Percentiles rank a stretch among this genome's conserved stretches.
These are phyloP conservation scores for Acrocalymma vagum DNA, from an alignment of 2,329 filamentous ascomycete genomes.

Conservation along the genomic window DNA sequence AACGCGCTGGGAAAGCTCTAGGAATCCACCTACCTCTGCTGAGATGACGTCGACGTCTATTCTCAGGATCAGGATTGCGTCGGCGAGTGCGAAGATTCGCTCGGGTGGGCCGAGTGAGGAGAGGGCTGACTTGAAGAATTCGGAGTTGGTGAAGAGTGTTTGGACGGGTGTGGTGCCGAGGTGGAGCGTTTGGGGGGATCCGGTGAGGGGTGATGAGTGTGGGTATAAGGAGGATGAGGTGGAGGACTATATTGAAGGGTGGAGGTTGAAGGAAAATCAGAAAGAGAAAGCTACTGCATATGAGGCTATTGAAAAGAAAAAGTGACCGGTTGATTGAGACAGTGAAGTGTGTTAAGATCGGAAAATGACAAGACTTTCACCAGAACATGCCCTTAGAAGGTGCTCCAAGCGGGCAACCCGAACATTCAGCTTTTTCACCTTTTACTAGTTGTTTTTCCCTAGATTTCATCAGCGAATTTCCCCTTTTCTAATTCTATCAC, in stretches of 20 bases:
- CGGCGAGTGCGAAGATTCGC: constrained; percentile 44
- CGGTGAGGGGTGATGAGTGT: constrained; percentile 47
- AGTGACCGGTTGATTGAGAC: neutral
- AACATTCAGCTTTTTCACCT: no score
- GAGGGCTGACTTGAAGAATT: constrained; percentile 38
- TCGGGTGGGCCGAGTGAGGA: constrained; percentile 44
- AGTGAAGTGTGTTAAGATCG: neutral
- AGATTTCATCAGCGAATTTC: no score
- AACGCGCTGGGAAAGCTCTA: constrained; percentile 36
- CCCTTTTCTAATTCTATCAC: no score
- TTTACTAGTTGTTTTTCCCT: no score
- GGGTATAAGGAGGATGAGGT: constrained; percentile 62
- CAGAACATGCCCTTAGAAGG: no score
- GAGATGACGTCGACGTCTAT: constrained; percentile 41
- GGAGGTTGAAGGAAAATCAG: constrained; percentile 35
- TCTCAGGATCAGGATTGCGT: constrained; percentile 32
- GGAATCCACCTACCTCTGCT: constrained; percentile 37
- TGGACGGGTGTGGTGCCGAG: constrained; percentile 49
- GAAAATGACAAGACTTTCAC: neutral
- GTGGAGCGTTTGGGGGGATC: constrained; percentile 44
- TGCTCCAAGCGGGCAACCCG: no score
- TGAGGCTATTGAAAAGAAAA: constrained; percentile 28
- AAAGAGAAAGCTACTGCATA: constrained; percentile 30
- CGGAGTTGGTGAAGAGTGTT: constrained; percentile 23
- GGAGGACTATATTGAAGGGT: constrained; percentile 67